phyloP scores from a whole-genome alignment of 1,139 yeast genomes.

The Candida buenavistaensis region DNA sequence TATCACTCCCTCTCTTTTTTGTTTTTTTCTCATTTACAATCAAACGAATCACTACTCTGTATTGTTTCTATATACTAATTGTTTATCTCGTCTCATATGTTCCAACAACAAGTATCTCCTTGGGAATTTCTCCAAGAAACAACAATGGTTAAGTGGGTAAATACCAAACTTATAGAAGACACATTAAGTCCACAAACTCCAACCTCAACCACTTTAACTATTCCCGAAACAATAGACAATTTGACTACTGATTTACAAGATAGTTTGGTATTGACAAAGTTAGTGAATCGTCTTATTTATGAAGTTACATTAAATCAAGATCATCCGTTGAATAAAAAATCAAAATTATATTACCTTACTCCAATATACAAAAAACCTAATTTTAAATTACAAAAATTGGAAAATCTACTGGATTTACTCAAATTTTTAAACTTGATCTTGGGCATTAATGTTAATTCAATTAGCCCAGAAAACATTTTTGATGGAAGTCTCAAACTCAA shows the following conservation, averaged over 20 bases:
- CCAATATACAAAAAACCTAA: conserved; percentile 49
- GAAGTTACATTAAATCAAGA: conserved; percentile 16
- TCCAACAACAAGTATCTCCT: conserved; percentile 4
- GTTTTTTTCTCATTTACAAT: too few relatives aligned
- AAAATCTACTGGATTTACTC: conserved; percentile 58
- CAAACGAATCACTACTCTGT: too few relatives aligned
- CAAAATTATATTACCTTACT: conserved; percentile 26
- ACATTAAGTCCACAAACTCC: conserved; percentile 10
- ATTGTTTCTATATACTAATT: too few relatives aligned
- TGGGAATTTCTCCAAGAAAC: conserved; percentile 49
- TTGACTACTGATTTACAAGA: conserved; percentile 31
- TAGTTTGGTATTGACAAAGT: conserved; percentile 39
- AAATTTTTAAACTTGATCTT: conserved; percentile 54
- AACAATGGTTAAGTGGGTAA: conserved; percentile 51
- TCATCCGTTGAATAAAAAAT: conserved; percentile 17
- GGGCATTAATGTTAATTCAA: conserved; percentile 47
- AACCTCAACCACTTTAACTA: conserved; percentile 7
- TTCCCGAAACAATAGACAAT: conserved; percentile 7
- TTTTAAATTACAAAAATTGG: conserved; percentile 59
- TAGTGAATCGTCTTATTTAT: conserved; percentile 33
- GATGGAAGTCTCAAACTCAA: conserved; percentile 64
- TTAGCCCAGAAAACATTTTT: conserved; percentile 68
- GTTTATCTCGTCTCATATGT: too few relatives aligned
- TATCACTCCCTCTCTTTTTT: too few relatives aligned
- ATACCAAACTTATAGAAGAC: conserved; percentile 27